Base-by-base conservation (phyloP, 495 filamentous ascomycete species). In the Lophiostoma macrostomum region DNA sequence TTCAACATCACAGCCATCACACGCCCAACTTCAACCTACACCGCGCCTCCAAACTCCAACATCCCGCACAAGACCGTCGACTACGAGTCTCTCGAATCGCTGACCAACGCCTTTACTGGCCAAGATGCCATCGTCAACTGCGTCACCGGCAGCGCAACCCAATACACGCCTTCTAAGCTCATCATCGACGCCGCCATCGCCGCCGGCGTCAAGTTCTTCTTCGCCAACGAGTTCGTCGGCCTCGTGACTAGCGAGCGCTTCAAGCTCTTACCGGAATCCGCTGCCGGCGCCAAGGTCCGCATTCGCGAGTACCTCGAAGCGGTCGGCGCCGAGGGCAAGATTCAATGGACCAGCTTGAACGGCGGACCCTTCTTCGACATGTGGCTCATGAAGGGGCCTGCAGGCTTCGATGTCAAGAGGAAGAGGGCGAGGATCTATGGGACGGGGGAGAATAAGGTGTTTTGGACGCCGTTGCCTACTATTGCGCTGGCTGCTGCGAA, bases 331-430 rank as follows among this genome's bases (percentile, higher is more conserved):
- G 37, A 58, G 11, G 49, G 55, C 1, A 39, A 47, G 32, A 44
- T 63, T 13, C 3, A 18, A 2, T 62, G 58, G 58, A 57, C 49
- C 5, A 41, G 47, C 5, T 42, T 62, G 35, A 63, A 63, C 25
- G 60, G 60, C 1, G 54, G 54, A n/a, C 53, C 60, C n/a, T 57
- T 62, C 40, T 62, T 62, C 24, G 58, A 62, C 32, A 52, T 62
- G 52, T 62, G 58, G 60, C 55, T 59, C 23, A 63, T 50, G 54
- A 55, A 59, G 30, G 60, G 54, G 1, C 60, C 48, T 5, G 60
- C 60, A 6, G 60, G 60, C n/a, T 59, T 63, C 46, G 43, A 58
- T 23, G 40, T 63, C 30, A 50, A 27, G 11, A 54, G 39, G 10
- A 43, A 36, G 13, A 27, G 27, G 12, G 54, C 60, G 25, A 31